Conservation (phyloP, 2,329 filamentous ascomycete genomes). For the Alternaria solani region DNA sequence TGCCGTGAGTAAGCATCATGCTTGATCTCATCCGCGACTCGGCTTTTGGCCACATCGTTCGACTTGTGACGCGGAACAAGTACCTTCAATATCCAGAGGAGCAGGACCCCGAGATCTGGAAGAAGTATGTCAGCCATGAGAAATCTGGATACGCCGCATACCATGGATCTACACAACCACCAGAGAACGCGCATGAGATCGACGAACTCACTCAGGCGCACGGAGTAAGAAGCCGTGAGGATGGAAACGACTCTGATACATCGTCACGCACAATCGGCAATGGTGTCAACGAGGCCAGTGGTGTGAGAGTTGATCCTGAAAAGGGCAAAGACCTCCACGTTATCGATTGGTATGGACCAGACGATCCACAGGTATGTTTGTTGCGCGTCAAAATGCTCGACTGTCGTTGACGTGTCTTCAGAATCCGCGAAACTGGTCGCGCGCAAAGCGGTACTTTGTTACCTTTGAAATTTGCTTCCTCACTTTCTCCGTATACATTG, state of each 20-base stretch:
- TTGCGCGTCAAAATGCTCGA: not conserved
- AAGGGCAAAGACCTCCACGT: conserved; percentile 61
- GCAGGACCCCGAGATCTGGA: conserved; percentile 58
- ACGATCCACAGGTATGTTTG: conserved; percentile 52
- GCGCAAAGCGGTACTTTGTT: conserved; percentile 54
- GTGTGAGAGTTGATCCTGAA: conserved; percentile 58
- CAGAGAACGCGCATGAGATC: conserved; percentile 36
- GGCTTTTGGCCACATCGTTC: conserved; percentile 50
- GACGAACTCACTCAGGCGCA: conserved; percentile 29
- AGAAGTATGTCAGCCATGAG: conserved; percentile 58
- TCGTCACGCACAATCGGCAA: conserved; percentile 26
- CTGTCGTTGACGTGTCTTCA: conserved; percentile 16
- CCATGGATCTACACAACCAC: conserved; percentile 52
- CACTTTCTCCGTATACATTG: conserved; percentile 63
- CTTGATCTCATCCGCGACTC: conserved; percentile 33
- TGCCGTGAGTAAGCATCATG: conserved; percentile 12
- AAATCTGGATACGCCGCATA: conserved; percentile 60
- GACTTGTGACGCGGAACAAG: conserved; percentile 50
- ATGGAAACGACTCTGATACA: conserved; percentile 18
- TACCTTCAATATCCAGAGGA: conserved; percentile 58
- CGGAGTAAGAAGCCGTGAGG: conserved; percentile 19
- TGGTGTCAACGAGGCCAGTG: conserved; percentile 47
- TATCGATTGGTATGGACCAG: conserved; percentile 60
- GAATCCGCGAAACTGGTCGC: conserved; percentile 60
- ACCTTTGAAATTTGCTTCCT: conserved; percentile 58